These are phyloP conservation scores for Xylaria sp. DNA, from an alignment of 2,329 filamentous ascomycete species.

Conservation along the genomic window DNA sequence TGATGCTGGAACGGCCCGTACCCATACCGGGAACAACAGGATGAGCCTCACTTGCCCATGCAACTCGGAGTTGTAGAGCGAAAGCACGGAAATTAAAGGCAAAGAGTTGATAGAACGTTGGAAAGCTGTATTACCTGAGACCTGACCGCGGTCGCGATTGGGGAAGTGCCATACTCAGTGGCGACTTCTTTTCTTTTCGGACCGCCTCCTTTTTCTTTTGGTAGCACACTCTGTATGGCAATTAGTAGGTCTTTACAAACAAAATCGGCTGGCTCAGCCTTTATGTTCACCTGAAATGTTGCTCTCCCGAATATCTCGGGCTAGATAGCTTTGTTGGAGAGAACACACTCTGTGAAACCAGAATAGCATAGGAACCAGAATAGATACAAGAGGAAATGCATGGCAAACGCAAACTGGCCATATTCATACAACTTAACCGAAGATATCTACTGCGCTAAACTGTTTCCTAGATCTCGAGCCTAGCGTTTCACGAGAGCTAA, in stretches of 20 bases:
- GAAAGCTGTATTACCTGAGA: background rate
- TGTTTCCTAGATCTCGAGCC: slow-evolving; percentile 7
- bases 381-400: too few relatives aligned
- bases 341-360: background rate
- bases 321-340: slow-evolving; percentile 3
- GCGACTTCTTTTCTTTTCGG: slow-evolving; percentile 22
- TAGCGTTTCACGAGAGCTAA: slow-evolving; percentile 11
- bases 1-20: slow-evolving; percentile 19
- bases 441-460: background rate
- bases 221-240: background rate
- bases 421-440: background rate
- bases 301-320: background rate
- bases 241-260: background rate
- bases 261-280: background rate
- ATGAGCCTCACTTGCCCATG: slow-evolving; percentile 25
- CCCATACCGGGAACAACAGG: slow-evolving; percentile 7
- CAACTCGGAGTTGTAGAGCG: background rate
- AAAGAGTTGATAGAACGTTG: slow-evolving; percentile 6
- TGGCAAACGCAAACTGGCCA: background rate
- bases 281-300: background rate
- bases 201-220: slow-evolving; percentile 28
- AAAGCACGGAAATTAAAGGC: slow-evolving; percentile 1
- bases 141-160: background rate
- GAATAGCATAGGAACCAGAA: too few relatives aligned
- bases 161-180: slow-evolving; percentile 5